These are phyloP conservation scores for Crithidia mellificae DNA, from an alignment of 208 protist genomes.

Conservation along the genomic window DNA sequence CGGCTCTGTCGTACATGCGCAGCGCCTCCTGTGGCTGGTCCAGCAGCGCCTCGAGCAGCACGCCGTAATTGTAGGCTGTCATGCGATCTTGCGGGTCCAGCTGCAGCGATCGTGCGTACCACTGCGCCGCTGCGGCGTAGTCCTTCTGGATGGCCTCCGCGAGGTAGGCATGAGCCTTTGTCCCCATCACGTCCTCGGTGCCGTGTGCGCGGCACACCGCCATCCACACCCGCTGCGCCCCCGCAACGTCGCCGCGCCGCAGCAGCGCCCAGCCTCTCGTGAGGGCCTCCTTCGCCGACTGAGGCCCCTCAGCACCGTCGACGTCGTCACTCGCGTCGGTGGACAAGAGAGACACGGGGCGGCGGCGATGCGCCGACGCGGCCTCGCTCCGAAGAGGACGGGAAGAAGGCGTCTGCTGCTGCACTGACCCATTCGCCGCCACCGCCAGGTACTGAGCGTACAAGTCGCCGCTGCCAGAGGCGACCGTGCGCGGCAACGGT, in stretches of 20 bases:
- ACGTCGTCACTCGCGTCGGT: slow-evolving; percentile 16
- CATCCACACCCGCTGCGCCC: slow-evolving; percentile 55
- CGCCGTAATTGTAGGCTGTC: slow-evolving; percentile 85
- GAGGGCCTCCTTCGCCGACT: slow-evolving; percentile 39
- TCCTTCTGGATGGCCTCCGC: slow-evolving; percentile 75
- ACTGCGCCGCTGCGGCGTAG: slow-evolving; percentile 53
- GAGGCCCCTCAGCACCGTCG: background rate
- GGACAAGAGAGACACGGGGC: background rate
- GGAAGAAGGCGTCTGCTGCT: too few species aligned
- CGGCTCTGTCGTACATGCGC: slow-evolving; percentile 54
- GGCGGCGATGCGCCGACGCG: background rate
- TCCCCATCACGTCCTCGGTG: slow-evolving; percentile 47
- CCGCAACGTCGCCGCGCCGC: slow-evolving; percentile 51
- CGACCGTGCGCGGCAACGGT: background rate
- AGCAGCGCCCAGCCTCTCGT: slow-evolving; percentile 65
- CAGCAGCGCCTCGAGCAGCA: slow-evolving; percentile 73
- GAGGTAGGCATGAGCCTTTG: slow-evolving; percentile 67
- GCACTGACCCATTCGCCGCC: background rate
- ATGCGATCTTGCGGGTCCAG: slow-evolving; percentile 70
- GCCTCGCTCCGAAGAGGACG: too few species aligned
- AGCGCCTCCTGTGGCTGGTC: slow-evolving; percentile 49
- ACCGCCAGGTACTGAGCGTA: slow-evolving; percentile 49
- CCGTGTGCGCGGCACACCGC: slow-evolving; percentile 35
- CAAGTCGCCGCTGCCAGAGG: slow-evolving; percentile 21
- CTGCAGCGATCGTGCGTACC: slow-evolving; percentile 60